Evolutionary conservation across 1,284 basidiomycete species (phyloP).

Genomic region (Heimioporus retisporus): DNA sequence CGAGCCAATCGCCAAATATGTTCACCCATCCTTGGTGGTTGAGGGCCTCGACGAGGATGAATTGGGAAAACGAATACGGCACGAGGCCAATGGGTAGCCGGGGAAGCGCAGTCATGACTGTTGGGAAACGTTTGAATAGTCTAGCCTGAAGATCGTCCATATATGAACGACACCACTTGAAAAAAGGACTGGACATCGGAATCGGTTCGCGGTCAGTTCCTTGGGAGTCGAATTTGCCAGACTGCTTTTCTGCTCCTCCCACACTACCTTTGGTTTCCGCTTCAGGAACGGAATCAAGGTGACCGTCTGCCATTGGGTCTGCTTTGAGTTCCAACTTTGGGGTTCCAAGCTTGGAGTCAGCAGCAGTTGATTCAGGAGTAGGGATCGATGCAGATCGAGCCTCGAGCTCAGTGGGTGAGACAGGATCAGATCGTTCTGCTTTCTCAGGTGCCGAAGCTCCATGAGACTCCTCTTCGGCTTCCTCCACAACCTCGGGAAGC

Average conservation of each 20-base stretch:
- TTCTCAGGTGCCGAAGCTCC: not conserved
- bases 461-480: not conserved
- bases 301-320: too few relatives aligned
- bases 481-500: conserved; percentile 4
- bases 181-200: not conserved
- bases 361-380: too few relatives aligned
- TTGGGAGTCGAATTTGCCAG: too few relatives aligned
- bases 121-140: conserved; percentile 71
- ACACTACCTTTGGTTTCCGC: too few relatives aligned
- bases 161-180: conserved; percentile 13
- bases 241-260: too few relatives aligned
- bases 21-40: conserved; percentile 91
- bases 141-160: conserved; percentile 26
- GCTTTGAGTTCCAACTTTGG: too few relatives aligned
- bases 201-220: too few relatives aligned
- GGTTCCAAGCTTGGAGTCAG: too few relatives aligned
- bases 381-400: too few relatives aligned
- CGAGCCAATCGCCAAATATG: conserved; percentile 83
- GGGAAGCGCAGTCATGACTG: conserved; percentile 74
- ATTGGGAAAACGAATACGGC: conserved; percentile 96
- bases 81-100: conserved; percentile 86
- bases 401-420: too few relatives aligned
- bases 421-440: not conserved
- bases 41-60: conserved; percentile 93
- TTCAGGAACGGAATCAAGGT: too few relatives aligned